Conservation (phyloP, 805 yeast genomes). For the Wickerhamomyces silvicola region DNA sequence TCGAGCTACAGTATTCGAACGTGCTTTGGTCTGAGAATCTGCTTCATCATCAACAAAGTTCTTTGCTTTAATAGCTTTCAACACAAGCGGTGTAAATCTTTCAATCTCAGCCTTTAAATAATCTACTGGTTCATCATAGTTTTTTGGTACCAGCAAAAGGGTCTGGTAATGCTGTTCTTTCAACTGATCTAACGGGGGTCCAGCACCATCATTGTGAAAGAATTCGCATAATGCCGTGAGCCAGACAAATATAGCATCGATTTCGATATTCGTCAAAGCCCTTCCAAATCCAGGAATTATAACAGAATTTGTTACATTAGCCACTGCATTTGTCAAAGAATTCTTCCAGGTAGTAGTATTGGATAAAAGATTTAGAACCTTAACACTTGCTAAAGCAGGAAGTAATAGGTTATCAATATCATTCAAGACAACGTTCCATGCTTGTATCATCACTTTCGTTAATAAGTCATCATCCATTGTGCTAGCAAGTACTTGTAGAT, state of each 20-base stretch:
- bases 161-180: slow-evolving; percentile 60
- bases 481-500: slow-evolving; percentile 56
- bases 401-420: slow-evolving; percentile 66
- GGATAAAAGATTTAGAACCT: slow-evolving; percentile 21
- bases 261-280: slow-evolving; percentile 50
- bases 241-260: slow-evolving; percentile 70
- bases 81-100: slow-evolving; percentile 47
- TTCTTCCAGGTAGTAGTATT: slow-evolving; percentile 30
- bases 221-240: slow-evolving; percentile 62
- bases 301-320: slow-evolving; percentile 36
- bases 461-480: slow-evolving; percentile 50
- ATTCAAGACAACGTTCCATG: slow-evolving; percentile 71
- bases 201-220: slow-evolving; percentile 76
- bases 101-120: slow-evolving; percentile 54
- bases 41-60: slow-evolving; percentile 35
- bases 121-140: slow-evolving; percentile 46
- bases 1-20: slow-evolving; percentile 48
- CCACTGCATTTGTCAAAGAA: slow-evolving; percentile 42
- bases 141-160: slow-evolving; percentile 54
- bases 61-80: slow-evolving; percentile 41
- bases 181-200: slow-evolving; percentile 62
- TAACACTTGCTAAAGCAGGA: slow-evolving; percentile 57
- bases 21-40: slow-evolving; percentile 9
- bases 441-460: slow-evolving; percentile 60
- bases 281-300: slow-evolving; percentile 43